Conservation (phyloP, 441 rosid species). For the Gossypium armourianum region DNA sequence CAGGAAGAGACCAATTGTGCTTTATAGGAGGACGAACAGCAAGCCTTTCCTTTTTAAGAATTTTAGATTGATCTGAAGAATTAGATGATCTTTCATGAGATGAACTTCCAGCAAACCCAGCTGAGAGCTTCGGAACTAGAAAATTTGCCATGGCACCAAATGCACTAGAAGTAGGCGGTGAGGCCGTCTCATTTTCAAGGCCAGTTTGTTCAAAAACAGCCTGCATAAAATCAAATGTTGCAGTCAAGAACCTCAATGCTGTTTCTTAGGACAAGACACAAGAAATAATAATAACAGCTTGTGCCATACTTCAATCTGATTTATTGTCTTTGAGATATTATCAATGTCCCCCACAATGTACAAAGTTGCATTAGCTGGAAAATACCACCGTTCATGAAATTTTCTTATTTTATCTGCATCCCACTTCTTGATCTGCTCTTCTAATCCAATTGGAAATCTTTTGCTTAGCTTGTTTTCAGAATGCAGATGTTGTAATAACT, state of each 20-base stretch:
- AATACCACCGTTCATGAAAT: slow-evolving; percentile 98
- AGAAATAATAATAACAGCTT: slow-evolving; percentile 11
- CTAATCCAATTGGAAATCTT: slow-evolving; percentile 96
- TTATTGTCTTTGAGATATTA: slow-evolving; percentile 55
- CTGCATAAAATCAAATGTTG: slow-evolving; percentile 38
- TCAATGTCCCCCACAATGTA: slow-evolving; percentile 87
- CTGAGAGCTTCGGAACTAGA: slow-evolving; percentile 92
- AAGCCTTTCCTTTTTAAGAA: slow-evolving; percentile 64
- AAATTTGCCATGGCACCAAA: slow-evolving; percentile 98
- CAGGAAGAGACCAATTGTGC: slow-evolving; percentile 92
- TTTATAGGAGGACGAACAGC: slow-evolving; percentile 85
- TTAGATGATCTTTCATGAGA: slow-evolving; percentile 50
- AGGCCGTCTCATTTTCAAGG: slow-evolving; percentile 43
- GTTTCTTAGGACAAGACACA: slow-evolving; percentile 12
- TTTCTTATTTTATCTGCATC: slow-evolving; percentile 96
- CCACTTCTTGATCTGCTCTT: slow-evolving; percentile 98
- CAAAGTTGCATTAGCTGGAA: slow-evolving; percentile 90
- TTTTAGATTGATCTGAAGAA: slow-evolving; percentile 52
- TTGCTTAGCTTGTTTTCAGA: slow-evolving; percentile 95
- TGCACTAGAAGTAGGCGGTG: slow-evolving; percentile 59
- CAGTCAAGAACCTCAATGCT: slow-evolving; percentile 15
- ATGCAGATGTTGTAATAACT: slow-evolving; percentile 91
- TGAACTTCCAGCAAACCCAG: slow-evolving; percentile 66
- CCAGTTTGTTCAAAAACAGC: slow-evolving; percentile 66
- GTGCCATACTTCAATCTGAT: slow-evolving; percentile 67